These are phyloP conservation scores for Cordyceps pruinosa DNA, from an alignment of 2,329 filamentous ascomycete species.

Conservation along the genomic window DNA sequence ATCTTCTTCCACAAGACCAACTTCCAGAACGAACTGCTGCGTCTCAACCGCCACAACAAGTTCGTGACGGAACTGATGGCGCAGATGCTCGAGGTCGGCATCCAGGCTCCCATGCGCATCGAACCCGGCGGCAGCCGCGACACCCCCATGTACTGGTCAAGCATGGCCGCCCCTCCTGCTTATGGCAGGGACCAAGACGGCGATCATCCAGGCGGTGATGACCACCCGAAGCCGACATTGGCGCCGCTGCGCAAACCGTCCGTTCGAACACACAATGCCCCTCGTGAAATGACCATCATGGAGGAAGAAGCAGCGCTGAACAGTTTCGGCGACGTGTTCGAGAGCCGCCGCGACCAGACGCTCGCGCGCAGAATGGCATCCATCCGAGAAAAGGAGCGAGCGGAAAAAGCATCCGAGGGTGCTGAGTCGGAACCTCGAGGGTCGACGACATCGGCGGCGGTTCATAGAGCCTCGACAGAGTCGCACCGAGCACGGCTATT, in stretches of 20 bases:
- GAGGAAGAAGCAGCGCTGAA: constrained; percentile 27
- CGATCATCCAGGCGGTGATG: constrained; percentile 14
- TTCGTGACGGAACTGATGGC: constrained; percentile 90
- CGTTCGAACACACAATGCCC: constrained; percentile 13
- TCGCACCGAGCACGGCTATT: constrained; percentile 10
- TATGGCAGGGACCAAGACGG: constrained; percentile 24
- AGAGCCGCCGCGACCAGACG: constrained; percentile 31
- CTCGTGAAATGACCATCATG: constrained; percentile 14
- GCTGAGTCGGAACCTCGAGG: constrained; percentile 9
- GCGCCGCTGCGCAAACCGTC: constrained; percentile 6
- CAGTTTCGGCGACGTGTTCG: constrained; percentile 41
- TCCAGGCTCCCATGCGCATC: constrained; percentile 62
- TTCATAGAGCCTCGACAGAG: constrained; percentile 7
- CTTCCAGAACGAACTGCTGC: constrained; percentile 89
- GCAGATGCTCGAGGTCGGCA: constrained; percentile 74
- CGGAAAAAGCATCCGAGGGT: constrained; percentile 15
- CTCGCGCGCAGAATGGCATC: constrained; percentile 30
- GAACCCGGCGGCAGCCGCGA: constrained; percentile 63
- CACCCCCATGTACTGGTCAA: constrained; percentile 54
- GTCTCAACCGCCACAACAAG: constrained; percentile 84
- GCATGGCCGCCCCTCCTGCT: constrained; percentile 28
- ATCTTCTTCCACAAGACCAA: constrained; percentile 98
- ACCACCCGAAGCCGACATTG: constrained; percentile 10
- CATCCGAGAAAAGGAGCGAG: constrained; percentile 31
- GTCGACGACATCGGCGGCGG: constrained; percentile 8